Evolutionary conservation across 352 stramenopile genomes (phyloP), one percentile per base, ranked within the genome.

Genomic region (Phytophthora pini): DNA sequence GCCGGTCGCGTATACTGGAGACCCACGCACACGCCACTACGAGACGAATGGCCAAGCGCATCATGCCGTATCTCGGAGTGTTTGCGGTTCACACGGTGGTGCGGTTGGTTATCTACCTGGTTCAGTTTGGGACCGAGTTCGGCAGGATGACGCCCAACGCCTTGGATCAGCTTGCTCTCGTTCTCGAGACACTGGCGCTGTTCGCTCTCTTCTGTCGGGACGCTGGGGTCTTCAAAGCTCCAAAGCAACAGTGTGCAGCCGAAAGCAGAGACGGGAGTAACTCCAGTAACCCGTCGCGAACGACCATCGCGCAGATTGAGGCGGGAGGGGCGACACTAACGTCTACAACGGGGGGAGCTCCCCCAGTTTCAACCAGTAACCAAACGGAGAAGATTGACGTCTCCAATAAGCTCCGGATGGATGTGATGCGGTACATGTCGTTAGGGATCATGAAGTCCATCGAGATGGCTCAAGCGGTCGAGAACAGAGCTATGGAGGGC

Each of bases 341-440:
- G 38, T 70, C 71, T 5, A 74, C 56, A 27, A 59, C 67, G 22
- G 57, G 67, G 15, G 55, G 58, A 12, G 29, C 13, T 5, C 45
- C 43, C 15, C 13, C 26, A 39, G 22, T 32, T 5, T 43, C 17
- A 13, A 34, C 48, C 39, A 54, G 54, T 11, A 36, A 74, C 11
- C 45, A 66, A 12, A 53, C 44, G 0, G 75, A 87, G 17, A 76
- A 79, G 40, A 74, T 90, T 20, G 87, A 95, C 41, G 74, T 95
- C 27, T 89, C 85, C 4, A 92, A 89, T 61, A 87, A 92, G 36
- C 70, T 95, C 32, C 84, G 87, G 24, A 90, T 88, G 76, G 82
- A 89, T 62, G 76, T 95, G 56, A 94, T 95, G 87, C 86, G 86
- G 65, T 95, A 95, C 65, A 95, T 88, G 70, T 92, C 83, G 11